A percentile compares a stretch with the other conserved stretches of the same genome.
Evolutionary conservation across 768 basidiomycete species (phyloP).

Genomic region (Boletus rubescentipes): DNA sequence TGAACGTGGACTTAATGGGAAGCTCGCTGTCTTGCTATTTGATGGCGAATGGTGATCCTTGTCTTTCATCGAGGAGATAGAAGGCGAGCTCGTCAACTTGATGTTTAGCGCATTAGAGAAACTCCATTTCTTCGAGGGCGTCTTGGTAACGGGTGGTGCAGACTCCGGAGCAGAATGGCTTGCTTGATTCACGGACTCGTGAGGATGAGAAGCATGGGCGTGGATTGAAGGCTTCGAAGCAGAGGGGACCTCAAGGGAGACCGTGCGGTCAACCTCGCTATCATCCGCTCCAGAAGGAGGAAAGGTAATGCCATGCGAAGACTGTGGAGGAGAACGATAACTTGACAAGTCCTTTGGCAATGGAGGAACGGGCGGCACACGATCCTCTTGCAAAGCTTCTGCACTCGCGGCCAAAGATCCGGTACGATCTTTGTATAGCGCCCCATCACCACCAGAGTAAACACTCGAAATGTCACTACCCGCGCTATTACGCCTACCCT

Average conservation of each 20-base stretch:
- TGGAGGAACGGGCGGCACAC: slow-evolving; percentile 92
- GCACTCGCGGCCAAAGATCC: slow-evolving; percentile 57
- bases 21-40: slow-evolving; percentile 47
- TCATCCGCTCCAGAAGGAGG: slow-evolving; percentile 48
- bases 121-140: slow-evolving; percentile 96
- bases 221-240: slow-evolving; percentile 23
- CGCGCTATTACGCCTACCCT: slow-evolving; percentile 73
- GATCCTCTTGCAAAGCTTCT: slow-evolving; percentile 58
- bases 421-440: slow-evolving; percentile 64
- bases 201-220: slow-evolving; percentile 35
- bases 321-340: slow-evolving; percentile 67
- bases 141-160: slow-evolving; percentile 54
- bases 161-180: slow-evolving; percentile 44
- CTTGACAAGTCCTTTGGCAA: slow-evolving; percentile 86
- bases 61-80: slow-evolving; percentile 52
- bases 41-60: slow-evolving; percentile 34
- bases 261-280: slow-evolving; percentile 45
- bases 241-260: slow-evolving; percentile 52
- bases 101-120: slow-evolving; percentile 84
- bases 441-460: slow-evolving; percentile 62
- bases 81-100: slow-evolving; percentile 67
- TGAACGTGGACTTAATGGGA: slow-evolving; percentile 66
- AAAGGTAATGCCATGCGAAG: slow-evolving; percentile 54
- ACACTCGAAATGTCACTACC: slow-evolving; percentile 82
- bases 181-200: slow-evolving; percentile 39